Evolutionary conservation across 306 rosid species (phyloP).

Genomic region (Aeschynomene evenia): DNA sequence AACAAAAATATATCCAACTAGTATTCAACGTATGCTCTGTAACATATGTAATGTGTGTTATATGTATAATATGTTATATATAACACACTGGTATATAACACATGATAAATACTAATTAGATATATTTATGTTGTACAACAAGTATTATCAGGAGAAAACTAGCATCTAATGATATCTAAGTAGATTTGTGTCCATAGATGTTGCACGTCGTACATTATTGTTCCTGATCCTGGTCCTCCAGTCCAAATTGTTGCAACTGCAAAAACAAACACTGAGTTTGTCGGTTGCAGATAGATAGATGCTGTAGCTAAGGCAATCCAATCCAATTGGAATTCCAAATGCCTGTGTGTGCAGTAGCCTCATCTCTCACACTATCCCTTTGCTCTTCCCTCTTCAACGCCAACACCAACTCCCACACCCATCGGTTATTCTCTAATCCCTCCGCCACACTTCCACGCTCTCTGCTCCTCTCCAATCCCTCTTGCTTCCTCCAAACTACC

Average conservation of each 20-base stretch:
- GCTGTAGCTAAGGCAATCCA: background rate
- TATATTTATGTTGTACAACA: no score
- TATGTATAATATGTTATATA: no score
- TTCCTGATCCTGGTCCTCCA: no score
- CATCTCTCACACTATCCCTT: constrained; percentile 1
- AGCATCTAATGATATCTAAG: no score
- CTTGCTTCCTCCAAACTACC: constrained; percentile 36
- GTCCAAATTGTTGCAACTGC: background rate
- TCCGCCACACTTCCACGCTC: constrained; percentile 27
- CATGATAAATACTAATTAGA: no score
- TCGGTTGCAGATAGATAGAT: background rate
- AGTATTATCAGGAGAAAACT: no score
- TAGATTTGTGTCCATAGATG: no score
- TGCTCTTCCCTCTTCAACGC: constrained; percentile 7
- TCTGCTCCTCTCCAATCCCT: constrained; percentile 22
- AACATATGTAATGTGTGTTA: no score
- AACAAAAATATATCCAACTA: no score
- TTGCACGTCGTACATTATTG: no score
- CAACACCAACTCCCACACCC: constrained; percentile 27
- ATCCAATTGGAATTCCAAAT: constrained; percentile 32
- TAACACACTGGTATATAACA: no score
- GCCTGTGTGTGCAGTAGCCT: constrained; percentile 45
- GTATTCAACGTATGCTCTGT: no score
- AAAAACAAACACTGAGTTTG: background rate
- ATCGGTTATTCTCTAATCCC: constrained; percentile 8